A percentile compares a stretch with the other conserved stretches of the same genome.
These are phyloP conservation scores for Yarrowia sp. DNA, from an alignment of 805 yeast genomes.

Conservation along the genomic window DNA sequence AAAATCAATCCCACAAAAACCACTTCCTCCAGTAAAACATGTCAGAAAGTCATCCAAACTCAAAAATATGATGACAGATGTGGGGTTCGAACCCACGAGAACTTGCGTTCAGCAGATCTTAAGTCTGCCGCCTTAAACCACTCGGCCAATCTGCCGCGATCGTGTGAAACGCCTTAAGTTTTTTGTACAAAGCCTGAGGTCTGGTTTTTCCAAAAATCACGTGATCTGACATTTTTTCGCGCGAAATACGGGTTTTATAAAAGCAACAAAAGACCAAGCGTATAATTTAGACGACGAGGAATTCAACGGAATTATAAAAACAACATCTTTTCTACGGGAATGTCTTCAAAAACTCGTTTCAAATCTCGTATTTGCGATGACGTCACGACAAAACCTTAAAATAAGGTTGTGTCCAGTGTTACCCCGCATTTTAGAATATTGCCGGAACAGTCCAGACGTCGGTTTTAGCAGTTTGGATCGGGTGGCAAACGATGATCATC, in stretches of 20 bases:
- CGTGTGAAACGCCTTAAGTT: slow-evolving; percentile 1
- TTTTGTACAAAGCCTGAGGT: background rate
- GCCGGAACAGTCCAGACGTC: too few species aligned
- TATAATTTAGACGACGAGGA: background rate
- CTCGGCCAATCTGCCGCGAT: slow-evolving; percentile 40
- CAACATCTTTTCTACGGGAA: background rate
- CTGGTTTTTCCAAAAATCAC: background rate
- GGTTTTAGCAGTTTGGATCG: too few species aligned
- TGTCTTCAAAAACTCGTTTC: background rate
- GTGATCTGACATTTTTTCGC: background rate
- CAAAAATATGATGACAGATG: slow-evolving; percentile 37
- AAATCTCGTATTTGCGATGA: background rate
- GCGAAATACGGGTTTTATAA: background rate
- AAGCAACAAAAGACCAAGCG: background rate
- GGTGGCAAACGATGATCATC: too few species aligned
- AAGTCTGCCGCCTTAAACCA: slow-evolving; percentile 42
- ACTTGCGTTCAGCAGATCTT: slow-evolving; percentile 40
- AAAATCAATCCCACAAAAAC: background rate
- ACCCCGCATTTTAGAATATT: too few species aligned
- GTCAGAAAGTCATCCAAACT: slow-evolving; percentile 7
- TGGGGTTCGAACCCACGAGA: slow-evolving; percentile 43
- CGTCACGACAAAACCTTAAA: background rate
- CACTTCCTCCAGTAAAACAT: too few species aligned
- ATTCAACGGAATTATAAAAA: background rate
- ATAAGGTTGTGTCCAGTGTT: background rate